Evolutionary conservation across 129 eudicot species (phyloP).

Genomic region (Silybum marianum): DNA sequence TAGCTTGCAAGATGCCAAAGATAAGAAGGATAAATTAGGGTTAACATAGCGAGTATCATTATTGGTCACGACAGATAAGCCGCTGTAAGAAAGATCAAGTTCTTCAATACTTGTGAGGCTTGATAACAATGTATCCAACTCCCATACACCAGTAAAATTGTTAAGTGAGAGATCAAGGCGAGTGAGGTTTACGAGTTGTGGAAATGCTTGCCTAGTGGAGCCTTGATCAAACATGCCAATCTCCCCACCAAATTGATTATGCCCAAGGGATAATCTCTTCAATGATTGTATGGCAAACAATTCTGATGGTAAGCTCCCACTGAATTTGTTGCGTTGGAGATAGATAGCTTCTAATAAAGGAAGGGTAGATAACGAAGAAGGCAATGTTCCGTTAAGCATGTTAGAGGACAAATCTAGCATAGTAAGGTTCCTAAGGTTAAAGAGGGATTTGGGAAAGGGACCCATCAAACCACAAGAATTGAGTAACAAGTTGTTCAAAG

Average conservation of each 20-base stretch:
- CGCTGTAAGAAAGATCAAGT: slow-evolving; percentile 29
- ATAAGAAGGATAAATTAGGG: neutral
- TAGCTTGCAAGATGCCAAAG: slow-evolving; percentile 20
- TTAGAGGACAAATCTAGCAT: slow-evolving; percentile 6
- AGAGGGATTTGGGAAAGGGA: slow-evolving; percentile 3
- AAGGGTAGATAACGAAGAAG: neutral
- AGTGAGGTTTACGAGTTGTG: neutral
- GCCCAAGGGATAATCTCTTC: neutral
- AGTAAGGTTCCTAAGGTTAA: slow-evolving; percentile 14
- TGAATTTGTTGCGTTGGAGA: slow-evolving; percentile 1
- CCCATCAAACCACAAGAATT: neutral
- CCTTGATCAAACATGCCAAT: neutral
- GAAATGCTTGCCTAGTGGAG: neutral
- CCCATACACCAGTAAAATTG: slow-evolving; percentile 18
- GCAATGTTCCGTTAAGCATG: slow-evolving; percentile 1
- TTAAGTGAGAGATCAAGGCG: slow-evolving; percentile 7
- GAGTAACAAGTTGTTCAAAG: neutral
- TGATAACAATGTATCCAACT: slow-evolving; percentile 26
- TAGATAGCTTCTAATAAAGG: neutral
- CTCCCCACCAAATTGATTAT: slow-evolving; percentile 15
- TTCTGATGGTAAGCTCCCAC: slow-evolving; percentile 16
- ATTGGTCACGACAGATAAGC: neutral
- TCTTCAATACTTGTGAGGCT: neutral
- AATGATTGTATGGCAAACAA: slow-evolving; percentile 10
- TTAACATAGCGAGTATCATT: neutral